Evolutionary conservation across 805 yeast species (phyloP).

Genomic region (Torulaspora microellipsoides): DNA sequence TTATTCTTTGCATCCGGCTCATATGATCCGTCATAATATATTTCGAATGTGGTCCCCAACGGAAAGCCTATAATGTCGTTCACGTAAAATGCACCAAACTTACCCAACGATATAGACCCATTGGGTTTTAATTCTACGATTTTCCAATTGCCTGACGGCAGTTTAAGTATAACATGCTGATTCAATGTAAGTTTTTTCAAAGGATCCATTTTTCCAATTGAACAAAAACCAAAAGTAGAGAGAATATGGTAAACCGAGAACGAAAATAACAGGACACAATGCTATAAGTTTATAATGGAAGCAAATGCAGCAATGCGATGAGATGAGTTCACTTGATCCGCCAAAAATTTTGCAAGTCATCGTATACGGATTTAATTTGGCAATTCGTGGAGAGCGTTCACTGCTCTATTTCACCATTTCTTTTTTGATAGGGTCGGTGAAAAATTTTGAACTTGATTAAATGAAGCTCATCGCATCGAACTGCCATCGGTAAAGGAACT

Average conservation of each 20-base stretch:
- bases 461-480: slow-evolving; percentile 17
- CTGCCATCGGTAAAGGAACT: background rate
- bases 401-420: background rate
- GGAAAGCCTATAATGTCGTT: slow-evolving; percentile 74
- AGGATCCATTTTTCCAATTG: slow-evolving; percentile 21
- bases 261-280: too few relatives aligned
- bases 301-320: slow-evolving; percentile 1
- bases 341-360: slow-evolving; percentile 9
- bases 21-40: slow-evolving; percentile 41
- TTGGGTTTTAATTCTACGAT: slow-evolving; percentile 62
- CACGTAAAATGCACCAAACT: slow-evolving; percentile 81
- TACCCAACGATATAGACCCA: slow-evolving; percentile 70
- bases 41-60: slow-evolving; percentile 87
- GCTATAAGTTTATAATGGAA: too few relatives aligned
- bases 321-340: slow-evolving; percentile 3
- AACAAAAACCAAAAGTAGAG: background rate
- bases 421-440: slow-evolving; percentile 1
- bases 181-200: slow-evolving; percentile 25
- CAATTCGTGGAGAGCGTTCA: background rate
- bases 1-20: slow-evolving; percentile 19
- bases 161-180: slow-evolving; percentile 52
- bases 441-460: slow-evolving; percentile 4
- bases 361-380: background rate
- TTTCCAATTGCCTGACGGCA: slow-evolving; percentile 79
- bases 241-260: too few relatives aligned